These are phyloP conservation scores for Sequoia sempervirens DNA, from an alignment of 75 land plant genomes.

Conservation along the genomic window DNA sequence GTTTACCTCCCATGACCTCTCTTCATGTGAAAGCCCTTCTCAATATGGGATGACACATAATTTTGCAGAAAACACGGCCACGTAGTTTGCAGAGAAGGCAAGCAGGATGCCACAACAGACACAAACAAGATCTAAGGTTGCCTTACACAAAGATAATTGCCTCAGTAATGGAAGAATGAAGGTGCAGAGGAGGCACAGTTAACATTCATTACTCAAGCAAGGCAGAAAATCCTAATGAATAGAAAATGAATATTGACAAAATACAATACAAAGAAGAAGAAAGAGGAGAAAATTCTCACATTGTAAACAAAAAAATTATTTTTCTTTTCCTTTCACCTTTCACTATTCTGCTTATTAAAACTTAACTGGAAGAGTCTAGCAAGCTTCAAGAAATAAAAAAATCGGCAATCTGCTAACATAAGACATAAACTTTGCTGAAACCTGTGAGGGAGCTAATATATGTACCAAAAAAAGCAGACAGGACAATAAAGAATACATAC, in stretches of 20 bases:
- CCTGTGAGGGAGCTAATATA: not conserved
- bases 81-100: not conserved
- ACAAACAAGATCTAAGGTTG: no score
- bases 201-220: not conserved
- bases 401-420: not conserved
- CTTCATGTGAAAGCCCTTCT: not conserved
- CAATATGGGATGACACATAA: no score
- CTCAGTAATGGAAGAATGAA: not conserved
- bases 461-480: not conserved
- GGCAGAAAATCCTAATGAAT: no score
- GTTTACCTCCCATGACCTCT: not conserved
- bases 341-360: not conserved
- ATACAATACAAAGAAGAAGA: not conserved
- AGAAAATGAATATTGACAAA: no score
- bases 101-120: not conserved
- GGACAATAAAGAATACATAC: conserved; percentile 21
- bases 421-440: not conserved
- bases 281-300: not conserved
- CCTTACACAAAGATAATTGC: no score
- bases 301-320: no score
- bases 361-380: not conserved
- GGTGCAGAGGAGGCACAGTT: not conserved
- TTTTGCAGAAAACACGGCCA: not conserved
- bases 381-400: not conserved
- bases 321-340: not conserved